A percentile compares a stretch with the other conserved stretches of the same genome.
These are phyloP conservation scores for Firmiana major DNA, from an alignment of 345 rosid species.

Conservation along the genomic window DNA sequence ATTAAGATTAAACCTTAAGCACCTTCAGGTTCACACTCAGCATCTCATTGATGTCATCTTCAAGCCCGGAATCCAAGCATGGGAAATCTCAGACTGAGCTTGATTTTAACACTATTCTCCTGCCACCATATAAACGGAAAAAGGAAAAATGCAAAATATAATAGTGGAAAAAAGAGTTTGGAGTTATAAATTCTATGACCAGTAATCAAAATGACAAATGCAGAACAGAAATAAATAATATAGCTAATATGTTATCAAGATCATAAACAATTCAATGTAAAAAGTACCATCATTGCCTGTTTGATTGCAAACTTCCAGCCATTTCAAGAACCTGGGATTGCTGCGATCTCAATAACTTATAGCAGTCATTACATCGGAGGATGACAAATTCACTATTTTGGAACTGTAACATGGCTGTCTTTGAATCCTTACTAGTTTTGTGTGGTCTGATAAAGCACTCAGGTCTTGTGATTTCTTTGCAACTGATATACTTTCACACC, in stretches of 20 bases:
- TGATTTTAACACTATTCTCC: background rate
- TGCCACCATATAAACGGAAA: background rate
- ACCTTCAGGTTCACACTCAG: background rate
- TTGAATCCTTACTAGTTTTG: background rate
- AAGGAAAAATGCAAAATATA: background rate
- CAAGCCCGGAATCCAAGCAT: background rate
- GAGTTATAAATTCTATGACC: background rate
- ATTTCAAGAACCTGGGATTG: background rate
- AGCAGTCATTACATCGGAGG: background rate
- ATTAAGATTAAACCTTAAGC: background rate
- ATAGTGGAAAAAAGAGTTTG: background rate
- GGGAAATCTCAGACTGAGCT: too few species aligned
- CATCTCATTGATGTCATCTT: background rate
- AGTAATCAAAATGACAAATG: background rate
- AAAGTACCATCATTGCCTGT: background rate
- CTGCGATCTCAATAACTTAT: background rate
- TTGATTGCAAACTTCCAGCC: background rate
- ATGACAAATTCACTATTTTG: background rate
- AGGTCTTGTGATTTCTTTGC: background rate
- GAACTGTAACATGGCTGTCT: background rate
- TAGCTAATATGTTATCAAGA: background rate
- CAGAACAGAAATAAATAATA: background rate
- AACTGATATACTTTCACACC: constrained; percentile 8
- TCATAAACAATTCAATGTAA: background rate
- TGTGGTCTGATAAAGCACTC: background rate